phyloP scores from a whole-genome alignment of 495 filamentous ascomycete species.

The Aspergillus indologenus region DNA sequence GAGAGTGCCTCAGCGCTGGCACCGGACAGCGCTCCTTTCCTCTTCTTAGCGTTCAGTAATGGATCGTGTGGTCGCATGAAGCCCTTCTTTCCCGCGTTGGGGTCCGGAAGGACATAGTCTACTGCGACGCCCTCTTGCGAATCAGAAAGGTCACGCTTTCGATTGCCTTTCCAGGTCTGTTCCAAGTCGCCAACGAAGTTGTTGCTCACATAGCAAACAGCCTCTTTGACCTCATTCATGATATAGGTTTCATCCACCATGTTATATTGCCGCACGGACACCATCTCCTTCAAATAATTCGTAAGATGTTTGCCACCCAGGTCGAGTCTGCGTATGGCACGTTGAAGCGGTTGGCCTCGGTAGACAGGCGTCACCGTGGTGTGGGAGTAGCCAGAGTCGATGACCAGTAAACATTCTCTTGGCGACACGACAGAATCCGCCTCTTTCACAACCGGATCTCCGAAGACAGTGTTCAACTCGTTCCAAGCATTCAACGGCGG shows the following conservation, averaged over 20 bases:
- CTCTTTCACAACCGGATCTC: slow-evolving; percentile 36
- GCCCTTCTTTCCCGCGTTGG: slow-evolving; percentile 70
- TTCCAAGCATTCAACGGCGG: slow-evolving; percentile 82
- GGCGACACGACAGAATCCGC: slow-evolving; percentile 45
- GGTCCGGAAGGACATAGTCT: slow-evolving; percentile 93
- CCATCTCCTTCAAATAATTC: slow-evolving; percentile 87
- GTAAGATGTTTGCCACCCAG: slow-evolving; percentile 91
- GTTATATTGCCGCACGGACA: slow-evolving; percentile 88
- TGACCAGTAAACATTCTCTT: slow-evolving; percentile 76
- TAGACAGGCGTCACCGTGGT: slow-evolving; percentile 89
- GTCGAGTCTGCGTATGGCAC: slow-evolving; percentile 80
- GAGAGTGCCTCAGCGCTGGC: slow-evolving; percentile 52
- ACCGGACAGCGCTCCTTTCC: slow-evolving; percentile 50
- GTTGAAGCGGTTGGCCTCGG: slow-evolving; percentile 73
- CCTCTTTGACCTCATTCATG: slow-evolving; percentile 94
- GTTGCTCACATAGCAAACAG: slow-evolving; percentile 75
- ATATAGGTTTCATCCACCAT: slow-evolving; percentile 90
- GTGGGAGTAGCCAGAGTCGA: slow-evolving; percentile 92
- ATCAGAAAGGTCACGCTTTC: slow-evolving; percentile 38
- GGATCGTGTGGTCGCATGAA: slow-evolving; percentile 75
- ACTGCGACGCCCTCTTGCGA: slow-evolving; percentile 70
- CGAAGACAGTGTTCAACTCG: slow-evolving; percentile 64
- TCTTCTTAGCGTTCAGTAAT: slow-evolving; percentile 54
- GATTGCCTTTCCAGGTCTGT: slow-evolving; percentile 74
- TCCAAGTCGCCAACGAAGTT: slow-evolving; percentile 81